Evolutionary conservation across 2,329 filamentous ascomycete genomes (phyloP), one percentile per base, ranked within the genome.

Genomic region (Epichloe festucae): DNA sequence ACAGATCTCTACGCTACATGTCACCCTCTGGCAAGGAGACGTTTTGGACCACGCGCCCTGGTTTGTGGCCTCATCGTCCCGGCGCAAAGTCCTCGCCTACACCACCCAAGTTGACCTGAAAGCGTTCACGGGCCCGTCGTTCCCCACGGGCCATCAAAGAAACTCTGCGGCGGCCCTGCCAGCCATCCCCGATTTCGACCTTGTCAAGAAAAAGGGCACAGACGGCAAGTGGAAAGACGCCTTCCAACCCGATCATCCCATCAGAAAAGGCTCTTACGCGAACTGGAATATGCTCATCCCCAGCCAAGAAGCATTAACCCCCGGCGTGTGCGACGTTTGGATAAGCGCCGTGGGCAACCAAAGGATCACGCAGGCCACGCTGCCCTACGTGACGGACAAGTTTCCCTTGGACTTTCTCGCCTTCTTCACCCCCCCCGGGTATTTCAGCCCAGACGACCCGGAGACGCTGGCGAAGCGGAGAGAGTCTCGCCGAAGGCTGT

Each of bases 341-440:
- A 68, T 86, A 3, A 74, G 78, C 27, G 74, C 86, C 50, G 65
- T 71, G 1, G 79, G 77, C 14, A 74, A 74, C 1, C 76, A 77
- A 52, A 73, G 67, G 39, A 87, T 85, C 69, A 87, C 78, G 2
- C 77, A 85, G 58, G 74, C 75, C 3, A 72, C 74, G 2, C 68
- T 90, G 5, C 82, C 78, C 0, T 88, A 78, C 58, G 68, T 89
- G 3, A 72, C 73, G 17, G 86, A 90, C 63, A 41, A 56, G 2
- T 78, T 80, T 63, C 87, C 84, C 2, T 51, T 50, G 1, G 48
- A 53, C 5, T 19, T 52, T 5, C 50, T 50, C 39, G 17, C 31
- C 14, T 46, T 50, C 45, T 11, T 54, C n/a, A 39, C 41, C 51
- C 3, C 52, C 38, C 53, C 3, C 50, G 39, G 38, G 31, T 34